Evolutionary conservation across 2,329 filamentous ascomycete species (phyloP).

Genomic region (Raffaelea deltoideospora): DNA sequence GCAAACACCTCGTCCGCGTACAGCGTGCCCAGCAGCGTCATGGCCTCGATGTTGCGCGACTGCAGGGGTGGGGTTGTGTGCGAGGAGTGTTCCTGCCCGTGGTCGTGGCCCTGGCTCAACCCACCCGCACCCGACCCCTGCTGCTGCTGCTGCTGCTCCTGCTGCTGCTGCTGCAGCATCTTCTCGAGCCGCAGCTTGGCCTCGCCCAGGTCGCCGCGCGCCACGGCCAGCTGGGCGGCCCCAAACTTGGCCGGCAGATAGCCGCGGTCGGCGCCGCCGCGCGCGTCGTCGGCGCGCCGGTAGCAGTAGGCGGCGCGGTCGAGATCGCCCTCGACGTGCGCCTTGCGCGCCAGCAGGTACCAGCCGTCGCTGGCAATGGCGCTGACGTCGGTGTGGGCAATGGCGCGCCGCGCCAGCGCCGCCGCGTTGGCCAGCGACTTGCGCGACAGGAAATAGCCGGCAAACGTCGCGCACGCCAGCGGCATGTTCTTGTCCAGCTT

Average conservation of each 20-base stretch:
- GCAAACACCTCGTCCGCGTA: conserved; percentile 91
- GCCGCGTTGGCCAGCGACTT: conserved; percentile 74
- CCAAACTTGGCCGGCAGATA: conserved; percentile 94
- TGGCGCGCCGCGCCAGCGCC: conserved; percentile 76
- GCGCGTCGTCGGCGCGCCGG: conserved; percentile 74
- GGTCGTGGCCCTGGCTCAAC: no score
- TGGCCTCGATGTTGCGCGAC: conserved; percentile 73
- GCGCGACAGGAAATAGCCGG: conserved; percentile 73
- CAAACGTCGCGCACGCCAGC: conserved; percentile 80
- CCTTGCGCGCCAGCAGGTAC: conserved; percentile 86
- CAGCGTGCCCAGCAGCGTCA: conserved; percentile 79
- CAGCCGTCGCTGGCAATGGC: conserved; percentile 94
- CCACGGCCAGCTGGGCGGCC: conserved; percentile 71
- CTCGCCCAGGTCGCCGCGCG: conserved; percentile 73
- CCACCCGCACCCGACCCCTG: no score
- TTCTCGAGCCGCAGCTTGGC: conserved; percentile 91
- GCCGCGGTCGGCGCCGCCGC: conserved; percentile 79
- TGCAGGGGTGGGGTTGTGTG: no score
- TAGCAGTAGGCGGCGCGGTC: conserved; percentile 75
- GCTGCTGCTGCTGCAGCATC: conserved; percentile 77
- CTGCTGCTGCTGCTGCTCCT: no score
- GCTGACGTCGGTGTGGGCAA: conserved; percentile 91
- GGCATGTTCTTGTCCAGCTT: conserved; percentile 86
- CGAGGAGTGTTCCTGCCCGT: no score
- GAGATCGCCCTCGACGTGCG: conserved; percentile 66